Evolutionary conservation across 2,329 filamentous ascomycete species (phyloP).

Genomic region (Didymella exigua): DNA sequence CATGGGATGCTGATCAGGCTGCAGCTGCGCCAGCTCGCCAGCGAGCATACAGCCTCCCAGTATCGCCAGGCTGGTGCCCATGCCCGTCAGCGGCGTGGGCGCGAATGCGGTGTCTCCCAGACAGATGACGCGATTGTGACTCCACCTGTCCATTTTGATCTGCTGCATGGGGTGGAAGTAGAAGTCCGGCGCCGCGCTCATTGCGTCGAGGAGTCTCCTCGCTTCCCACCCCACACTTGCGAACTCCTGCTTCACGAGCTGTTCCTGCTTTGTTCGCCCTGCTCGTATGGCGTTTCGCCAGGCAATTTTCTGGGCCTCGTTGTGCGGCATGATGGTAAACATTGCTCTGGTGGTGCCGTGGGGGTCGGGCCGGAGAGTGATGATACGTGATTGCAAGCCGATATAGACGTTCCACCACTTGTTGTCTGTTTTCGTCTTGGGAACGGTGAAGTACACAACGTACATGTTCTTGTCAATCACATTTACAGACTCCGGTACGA

Average conservation of each 20-base stretch:
- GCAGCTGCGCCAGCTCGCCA: constrained; percentile 38
- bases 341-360: constrained; percentile 40
- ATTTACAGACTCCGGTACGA: constrained; percentile 27
- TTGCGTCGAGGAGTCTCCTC: constrained; percentile 49
- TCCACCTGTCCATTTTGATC: constrained; percentile 55
- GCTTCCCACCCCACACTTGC: constrained; percentile 54
- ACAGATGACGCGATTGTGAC: constrained; percentile 55
- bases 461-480: constrained; percentile 30
- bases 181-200: constrained; percentile 53
- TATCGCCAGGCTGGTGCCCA: constrained; percentile 44
- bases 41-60: constrained; percentile 48
- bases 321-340: constrained; percentile 43
- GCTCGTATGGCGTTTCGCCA: constrained; percentile 35
- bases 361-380: constrained; percentile 31
- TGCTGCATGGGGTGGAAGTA: constrained; percentile 54
- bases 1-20: constrained; percentile 14
- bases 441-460: constrained; percentile 49
- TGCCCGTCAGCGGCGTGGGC: constrained; percentile 56
- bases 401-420: constrained; percentile 46
- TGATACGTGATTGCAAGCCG: constrained; percentile 41
- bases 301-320: constrained; percentile 21
- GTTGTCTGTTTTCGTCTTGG: constrained; percentile 39
- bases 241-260: constrained; percentile 45
- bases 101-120: constrained; percentile 62
- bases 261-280: constrained; percentile 46